phyloP scores from a whole-genome alignment of 2,329 filamentous ascomycete genomes.

The Penicillium concentricum region DNA sequence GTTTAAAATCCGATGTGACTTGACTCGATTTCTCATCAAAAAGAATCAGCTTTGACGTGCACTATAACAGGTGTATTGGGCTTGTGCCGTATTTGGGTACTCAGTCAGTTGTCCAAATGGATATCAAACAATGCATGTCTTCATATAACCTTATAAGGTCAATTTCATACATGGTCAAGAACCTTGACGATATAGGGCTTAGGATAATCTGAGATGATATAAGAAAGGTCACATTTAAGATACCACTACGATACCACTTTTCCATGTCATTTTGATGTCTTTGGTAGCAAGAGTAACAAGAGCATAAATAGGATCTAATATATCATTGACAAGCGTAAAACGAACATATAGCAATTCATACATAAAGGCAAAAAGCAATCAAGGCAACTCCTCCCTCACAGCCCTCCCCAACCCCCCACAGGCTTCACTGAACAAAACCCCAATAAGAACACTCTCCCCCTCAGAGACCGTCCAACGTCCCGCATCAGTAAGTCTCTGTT shows the following conservation, averaged over 20 bases:
- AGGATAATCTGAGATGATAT: neutral
- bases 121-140: neutral
- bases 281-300: neutral
- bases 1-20: conserved; percentile 7
- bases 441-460: conserved; percentile 73
- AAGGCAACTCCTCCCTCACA: conserved; percentile 19
- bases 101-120: neutral
- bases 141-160: neutral
- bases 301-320: neutral
- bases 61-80: neutral
- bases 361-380: conserved; percentile 5
- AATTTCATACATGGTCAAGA: too few relatives aligned
- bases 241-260: neutral
- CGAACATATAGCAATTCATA: conserved; percentile 5
- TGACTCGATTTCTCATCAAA: neutral
- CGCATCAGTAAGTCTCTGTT: conserved; percentile 63
- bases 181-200: neutral
- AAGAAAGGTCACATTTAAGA: neutral
- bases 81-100: neutral
- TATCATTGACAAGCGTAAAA: conserved; percentile 9
- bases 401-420: conserved; percentile 16
- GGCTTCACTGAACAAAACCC: conserved; percentile 73
- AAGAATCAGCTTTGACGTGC: neutral
- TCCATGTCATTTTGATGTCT: neutral
- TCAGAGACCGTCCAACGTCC: conserved; percentile 79